A percentile compares a stretch with the other conserved stretches of the same genome.
These are phyloP conservation scores for Coemansia sp. DNA, from an alignment of 192 early-diverging fungal genomes.

Conservation along the genomic window DNA sequence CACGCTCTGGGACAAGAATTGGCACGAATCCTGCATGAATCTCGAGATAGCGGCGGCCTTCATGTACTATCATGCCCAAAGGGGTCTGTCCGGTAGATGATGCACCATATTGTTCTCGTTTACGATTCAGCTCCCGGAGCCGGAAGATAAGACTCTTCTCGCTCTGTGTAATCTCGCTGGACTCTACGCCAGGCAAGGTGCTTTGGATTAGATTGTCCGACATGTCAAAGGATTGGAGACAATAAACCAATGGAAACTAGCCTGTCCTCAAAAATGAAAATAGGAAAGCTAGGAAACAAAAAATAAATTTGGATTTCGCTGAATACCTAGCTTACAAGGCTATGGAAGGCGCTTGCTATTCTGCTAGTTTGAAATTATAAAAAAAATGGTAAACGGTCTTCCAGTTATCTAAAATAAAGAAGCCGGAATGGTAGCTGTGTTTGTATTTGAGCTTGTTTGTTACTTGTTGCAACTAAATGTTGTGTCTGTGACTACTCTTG, in stretches of 20 bases:
- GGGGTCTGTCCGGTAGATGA: constrained; percentile 7
- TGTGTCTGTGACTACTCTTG: background rate
- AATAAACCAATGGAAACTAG: background rate
- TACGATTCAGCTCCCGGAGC: constrained; percentile 19
- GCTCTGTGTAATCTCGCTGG: constrained; percentile 13
- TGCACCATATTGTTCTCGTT: constrained; percentile 15
- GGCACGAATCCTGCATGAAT: constrained; percentile 27
- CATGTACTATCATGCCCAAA: constrained; percentile 20
- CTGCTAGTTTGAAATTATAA: background rate
- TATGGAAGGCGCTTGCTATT: background rate
- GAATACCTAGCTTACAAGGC: background rate
- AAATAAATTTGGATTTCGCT: background rate
- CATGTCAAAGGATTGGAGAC: constrained; percentile 1
- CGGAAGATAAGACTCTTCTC: constrained; percentile 29
- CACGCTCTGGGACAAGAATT: constrained; percentile 30
- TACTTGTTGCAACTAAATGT: background rate
- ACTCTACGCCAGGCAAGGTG: background rate
- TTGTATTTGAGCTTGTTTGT: background rate
- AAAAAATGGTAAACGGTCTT: background rate
- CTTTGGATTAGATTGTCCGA: background rate
- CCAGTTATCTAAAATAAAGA: background rate
- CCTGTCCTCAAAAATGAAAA: background rate
- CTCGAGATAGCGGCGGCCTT: constrained; percentile 32
- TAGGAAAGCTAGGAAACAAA: background rate
- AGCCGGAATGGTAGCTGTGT: too few species aligned